phyloP scores from a whole-genome alignment of 768 basidiomycete species.

The Dioszegia hungarica region DNA sequence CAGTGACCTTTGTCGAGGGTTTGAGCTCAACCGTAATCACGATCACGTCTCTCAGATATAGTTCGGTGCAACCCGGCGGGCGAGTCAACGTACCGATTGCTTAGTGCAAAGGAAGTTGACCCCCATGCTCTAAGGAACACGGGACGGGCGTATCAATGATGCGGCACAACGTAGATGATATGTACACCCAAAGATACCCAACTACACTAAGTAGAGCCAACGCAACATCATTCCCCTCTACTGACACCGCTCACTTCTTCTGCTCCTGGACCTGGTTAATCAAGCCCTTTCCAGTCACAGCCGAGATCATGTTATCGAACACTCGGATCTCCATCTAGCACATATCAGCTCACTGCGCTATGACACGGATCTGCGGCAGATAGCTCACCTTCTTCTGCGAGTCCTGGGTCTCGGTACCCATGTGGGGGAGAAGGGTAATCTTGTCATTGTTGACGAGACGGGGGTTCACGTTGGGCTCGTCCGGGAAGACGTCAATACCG shows the following conservation, averaged over 20 bases:
- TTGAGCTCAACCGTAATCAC: too few species aligned
- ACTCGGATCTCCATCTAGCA: constrained; percentile 38
- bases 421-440: constrained; percentile 80
- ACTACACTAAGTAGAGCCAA: too few species aligned
- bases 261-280: constrained; percentile 44
- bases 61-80: too few species aligned
- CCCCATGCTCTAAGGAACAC: too few species aligned
- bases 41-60: too few species aligned
- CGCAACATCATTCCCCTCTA: too few species aligned
- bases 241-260: constrained; percentile 3
- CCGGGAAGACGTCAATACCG: constrained; percentile 78
- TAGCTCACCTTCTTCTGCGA: constrained; percentile 41
- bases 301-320: constrained; percentile 37
- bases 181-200: too few species aligned
- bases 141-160: too few species aligned
- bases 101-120: too few species aligned
- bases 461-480: constrained; percentile 80
- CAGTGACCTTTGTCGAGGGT: too few species aligned
- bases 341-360: constrained; percentile 6
- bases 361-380: not conserved
- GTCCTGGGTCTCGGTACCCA: constrained; percentile 57
- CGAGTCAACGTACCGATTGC: too few species aligned
- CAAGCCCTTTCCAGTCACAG: constrained; percentile 36
- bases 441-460: constrained; percentile 74
- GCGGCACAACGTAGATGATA: too few species aligned